Conservation (phyloP, 441 rosid genomes). For the Breynia disticha region DNA sequence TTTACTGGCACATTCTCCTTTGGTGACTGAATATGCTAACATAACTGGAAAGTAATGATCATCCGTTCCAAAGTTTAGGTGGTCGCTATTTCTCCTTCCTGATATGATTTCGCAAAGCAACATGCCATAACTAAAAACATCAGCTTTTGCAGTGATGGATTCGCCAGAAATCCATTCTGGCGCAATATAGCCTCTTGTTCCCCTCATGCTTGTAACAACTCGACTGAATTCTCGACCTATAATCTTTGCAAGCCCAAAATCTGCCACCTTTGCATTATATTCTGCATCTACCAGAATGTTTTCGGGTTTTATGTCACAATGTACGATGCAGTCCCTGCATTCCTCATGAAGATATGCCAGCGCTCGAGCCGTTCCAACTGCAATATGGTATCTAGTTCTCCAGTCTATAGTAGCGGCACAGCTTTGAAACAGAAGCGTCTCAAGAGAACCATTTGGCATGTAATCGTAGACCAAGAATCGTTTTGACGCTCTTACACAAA, state of each 20-base stretch:
- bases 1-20: not conserved
- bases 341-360: constrained; percentile 77
- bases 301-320: constrained; percentile 90
- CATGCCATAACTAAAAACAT: constrained; percentile 89
- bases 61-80: too few species aligned
- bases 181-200: constrained; percentile 87
- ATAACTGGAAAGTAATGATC: constrained; percentile 7
- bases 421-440: constrained; percentile 38
- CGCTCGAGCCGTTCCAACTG: constrained; percentile 72
- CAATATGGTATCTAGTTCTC: constrained; percentile 57
- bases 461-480: constrained; percentile 76
- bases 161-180: constrained; percentile 92
- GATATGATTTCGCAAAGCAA: constrained; percentile 11
- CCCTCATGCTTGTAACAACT: constrained; percentile 76
- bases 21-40: not conserved
- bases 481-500: constrained; percentile 65
- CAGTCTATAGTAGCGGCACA: constrained; percentile 50
- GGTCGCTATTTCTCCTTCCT: constrained; percentile 14
- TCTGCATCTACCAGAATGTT: constrained; percentile 69
- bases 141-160: constrained; percentile 76
- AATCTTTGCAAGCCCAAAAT: constrained; percentile 81
- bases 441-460: constrained; percentile 84
- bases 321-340: constrained; percentile 84
- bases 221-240: constrained; percentile 80
- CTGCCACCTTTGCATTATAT: constrained; percentile 59